Percentiles rank a stretch among this genome's conserved stretches.
These are phyloP conservation scores for Kokia cookei DNA, from an alignment of 441 rosid species.

Conservation along the genomic window DNA sequence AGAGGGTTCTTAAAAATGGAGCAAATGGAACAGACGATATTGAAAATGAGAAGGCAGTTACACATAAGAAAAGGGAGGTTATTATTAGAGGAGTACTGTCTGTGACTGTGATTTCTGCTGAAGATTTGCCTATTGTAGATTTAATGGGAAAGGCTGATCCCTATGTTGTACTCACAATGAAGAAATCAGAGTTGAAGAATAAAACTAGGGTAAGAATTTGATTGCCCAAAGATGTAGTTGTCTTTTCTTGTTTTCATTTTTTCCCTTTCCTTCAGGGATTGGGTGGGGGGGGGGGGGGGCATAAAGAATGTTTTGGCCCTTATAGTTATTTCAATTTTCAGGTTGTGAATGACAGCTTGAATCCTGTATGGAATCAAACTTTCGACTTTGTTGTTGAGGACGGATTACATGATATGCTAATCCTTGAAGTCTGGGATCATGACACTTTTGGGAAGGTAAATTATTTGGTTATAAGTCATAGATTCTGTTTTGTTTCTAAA, in stretches of 20 bases:
- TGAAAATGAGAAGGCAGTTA: slow-evolving; percentile 27
- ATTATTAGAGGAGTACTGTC: slow-evolving; percentile 89
- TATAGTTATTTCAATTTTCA: slow-evolving; percentile 20
- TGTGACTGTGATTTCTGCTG: slow-evolving; percentile 77
- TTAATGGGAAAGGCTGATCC: slow-evolving; percentile 96
- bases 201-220: slow-evolving; percentile 70
- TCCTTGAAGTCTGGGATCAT: slow-evolving; percentile 89
- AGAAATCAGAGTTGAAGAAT: slow-evolving; percentile 65
- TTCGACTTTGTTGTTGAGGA: slow-evolving; percentile 97
- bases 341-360: slow-evolving; percentile 85
- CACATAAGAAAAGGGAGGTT: slow-evolving; percentile 54
- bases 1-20: slow-evolving; percentile 63
- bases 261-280: background rate
- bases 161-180: slow-evolving; percentile 71
- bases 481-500: background rate
- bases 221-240: slow-evolving; percentile 1
- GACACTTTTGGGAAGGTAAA: slow-evolving; percentile 97
- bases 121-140: slow-evolving; percentile 72
- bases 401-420: slow-evolving; percentile 91
- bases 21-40: slow-evolving; percentile 31
- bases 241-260: no score
- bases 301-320: background rate
- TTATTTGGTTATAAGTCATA: background rate
- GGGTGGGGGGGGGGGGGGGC: no score
- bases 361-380: slow-evolving; percentile 97